Conservation (phyloP, 768 basidiomycete genomes). For the Mrakia frigida region DNA sequence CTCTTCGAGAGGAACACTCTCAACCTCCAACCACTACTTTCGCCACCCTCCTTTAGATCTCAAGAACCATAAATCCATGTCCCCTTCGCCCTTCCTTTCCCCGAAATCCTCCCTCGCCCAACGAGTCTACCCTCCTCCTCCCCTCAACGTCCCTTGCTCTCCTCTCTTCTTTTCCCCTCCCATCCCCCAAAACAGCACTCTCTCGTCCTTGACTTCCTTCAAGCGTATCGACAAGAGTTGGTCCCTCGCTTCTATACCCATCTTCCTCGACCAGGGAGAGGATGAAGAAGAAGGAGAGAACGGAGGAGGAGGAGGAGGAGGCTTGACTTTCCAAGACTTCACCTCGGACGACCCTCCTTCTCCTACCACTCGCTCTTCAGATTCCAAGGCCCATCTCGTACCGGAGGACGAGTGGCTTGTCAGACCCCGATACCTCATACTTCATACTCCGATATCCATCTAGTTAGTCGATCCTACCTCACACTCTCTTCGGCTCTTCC, state of each 20-base stretch:
- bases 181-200: not conserved
- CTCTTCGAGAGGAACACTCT: no score
- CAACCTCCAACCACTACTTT: not conserved
- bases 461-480: not conserved
- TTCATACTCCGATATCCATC: not conserved
- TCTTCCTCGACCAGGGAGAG: conserved; percentile 17
- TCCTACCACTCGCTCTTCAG: not conserved
- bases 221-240: not conserved
- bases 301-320: not conserved
- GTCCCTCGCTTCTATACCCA: conserved; percentile 6
- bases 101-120: not conserved
- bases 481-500: not conserved
- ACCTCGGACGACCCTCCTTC: not conserved
- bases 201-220: not conserved
- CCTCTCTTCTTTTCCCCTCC: conserved; percentile 1
- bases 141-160: not conserved
- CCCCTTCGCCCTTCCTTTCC: not conserved
- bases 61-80: not conserved
- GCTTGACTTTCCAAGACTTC: not conserved
- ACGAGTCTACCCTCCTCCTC: conserved; percentile 3
- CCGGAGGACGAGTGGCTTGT: not conserved
- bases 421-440: no score
- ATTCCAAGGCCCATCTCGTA: not conserved
- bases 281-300: not conserved
- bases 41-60: not conserved